Base-by-base conservation (phyloP, 148 eudicot genomes). In the Spergularia bocconei region DNA sequence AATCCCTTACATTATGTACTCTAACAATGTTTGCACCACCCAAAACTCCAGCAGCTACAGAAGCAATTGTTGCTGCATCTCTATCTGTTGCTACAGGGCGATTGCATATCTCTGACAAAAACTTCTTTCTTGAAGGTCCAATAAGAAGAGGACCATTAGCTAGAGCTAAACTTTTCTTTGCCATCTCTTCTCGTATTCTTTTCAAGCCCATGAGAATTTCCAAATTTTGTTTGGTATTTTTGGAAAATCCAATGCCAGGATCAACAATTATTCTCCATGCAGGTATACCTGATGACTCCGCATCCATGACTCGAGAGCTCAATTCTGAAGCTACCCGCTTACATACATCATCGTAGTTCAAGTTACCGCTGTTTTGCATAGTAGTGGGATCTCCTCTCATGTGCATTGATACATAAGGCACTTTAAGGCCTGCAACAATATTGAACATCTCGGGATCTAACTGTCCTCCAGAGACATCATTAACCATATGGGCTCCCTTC, bases 241-340 rank as follows among this genome's bases (percentile, higher is more conserved):
- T 95, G 0, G 98, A 92, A 79, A 95, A 95, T 20, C 99, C 99
- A 55, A 95, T 84, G 33, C 99, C 98, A 0, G 99, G 99, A 75
- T 95, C 99, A 53, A 84, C 60, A 33, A 92, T 74, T 11, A 91
- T 80, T 78, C 94, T 86, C 99, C 99, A 95, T 76, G 94, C 88
- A 13, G 98, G 98, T 56, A 95, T 84, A 14, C 99, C 94, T 0
- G 86, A 70, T 62, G 78, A 71, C 78, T 95, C 99, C 8, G 97
- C 98, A 70, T 83, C 85, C 48, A 39, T 54, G 68, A 86, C 85
- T 41, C 84, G 80, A 10, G 63, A 61, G 61, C 75, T 84, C 54
- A 95, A 69, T 83, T 95, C 98, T 7, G 73, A 73, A 2, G 87
- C 97, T 67, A 92, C 89, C 44, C 91, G 79, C 57, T 75, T 75